A percentile compares a stretch with the other conserved stretches of the same genome.
These are phyloP conservation scores for Hyphodiscus hymeniophilus DNA, from an alignment of 495 filamentous ascomycete genomes.

Conservation along the genomic window DNA sequence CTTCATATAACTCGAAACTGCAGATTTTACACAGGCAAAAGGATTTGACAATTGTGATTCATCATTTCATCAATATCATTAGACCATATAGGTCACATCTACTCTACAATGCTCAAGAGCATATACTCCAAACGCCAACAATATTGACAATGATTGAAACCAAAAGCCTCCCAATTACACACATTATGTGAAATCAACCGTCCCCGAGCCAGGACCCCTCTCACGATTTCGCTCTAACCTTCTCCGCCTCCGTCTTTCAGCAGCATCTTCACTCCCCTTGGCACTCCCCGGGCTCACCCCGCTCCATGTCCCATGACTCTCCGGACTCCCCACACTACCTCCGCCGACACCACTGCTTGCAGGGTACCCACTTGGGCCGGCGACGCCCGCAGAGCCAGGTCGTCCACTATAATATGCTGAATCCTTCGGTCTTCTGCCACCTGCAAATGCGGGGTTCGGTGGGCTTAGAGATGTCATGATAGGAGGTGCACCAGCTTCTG, in stretches of 20 bases:
- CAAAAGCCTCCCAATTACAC: no score
- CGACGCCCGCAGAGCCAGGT: constrained; percentile 20
- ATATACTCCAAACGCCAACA: no score
- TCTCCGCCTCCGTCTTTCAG: constrained; percentile 28
- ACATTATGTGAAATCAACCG: constrained; percentile 38
- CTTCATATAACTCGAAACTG: no score
- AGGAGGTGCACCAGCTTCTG: constrained; percentile 20
- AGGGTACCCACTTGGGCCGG: constrained; percentile 1
- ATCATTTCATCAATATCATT: no score
- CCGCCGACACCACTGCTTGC: constrained; percentile 6
- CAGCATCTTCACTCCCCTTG: constrained; percentile 29
- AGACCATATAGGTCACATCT: no score
- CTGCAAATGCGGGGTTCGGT: constrained; percentile 37
- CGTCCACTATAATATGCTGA: constrained; percentile 45
- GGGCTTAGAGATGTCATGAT: constrained; percentile 31
- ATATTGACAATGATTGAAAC: no score
- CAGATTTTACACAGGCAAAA: no score
- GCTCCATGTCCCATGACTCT: constrained; percentile 20
- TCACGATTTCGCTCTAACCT: constrained; percentile 35
- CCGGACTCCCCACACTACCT: constrained; percentile 34
- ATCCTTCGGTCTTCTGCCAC: constrained; percentile 38
- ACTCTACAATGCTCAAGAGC: no score
- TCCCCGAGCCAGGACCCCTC: constrained; percentile 11
- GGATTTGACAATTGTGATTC: no score
- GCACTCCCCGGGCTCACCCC: constrained; percentile 32